Percentiles rank a stretch among this genome's conserved stretches.
Conservation (phyloP, 345 rosid genomes). For the Eutrema japonicum region DNA sequence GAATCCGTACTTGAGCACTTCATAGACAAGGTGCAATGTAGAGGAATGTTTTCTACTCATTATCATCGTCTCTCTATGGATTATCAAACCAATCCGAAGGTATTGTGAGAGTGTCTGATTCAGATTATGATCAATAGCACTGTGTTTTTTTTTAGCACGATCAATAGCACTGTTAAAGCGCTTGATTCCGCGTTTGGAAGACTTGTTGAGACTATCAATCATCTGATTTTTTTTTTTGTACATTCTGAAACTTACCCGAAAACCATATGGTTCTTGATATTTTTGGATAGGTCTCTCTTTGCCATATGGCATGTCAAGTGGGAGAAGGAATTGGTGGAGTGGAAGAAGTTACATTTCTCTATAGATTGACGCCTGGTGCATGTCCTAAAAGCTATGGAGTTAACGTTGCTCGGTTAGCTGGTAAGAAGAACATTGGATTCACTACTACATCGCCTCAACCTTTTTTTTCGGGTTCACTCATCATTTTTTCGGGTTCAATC, state of each 20-base stretch:
- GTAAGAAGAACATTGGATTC: slow-evolving; percentile 46
- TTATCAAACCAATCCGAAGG: slow-evolving; percentile 66
- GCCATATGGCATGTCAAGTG: slow-evolving; percentile 92
- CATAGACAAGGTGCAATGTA: slow-evolving; percentile 71
- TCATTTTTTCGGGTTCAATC: slow-evolving; percentile 19
- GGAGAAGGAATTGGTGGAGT: slow-evolving; percentile 67
- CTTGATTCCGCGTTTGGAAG: slow-evolving; percentile 3
- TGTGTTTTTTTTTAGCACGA: background rate
- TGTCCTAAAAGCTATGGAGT: slow-evolving; percentile 99
- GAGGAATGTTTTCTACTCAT: slow-evolving; percentile 97
- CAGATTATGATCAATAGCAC: background rate
- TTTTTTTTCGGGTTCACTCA: slow-evolving; percentile 20
- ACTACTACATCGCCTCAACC: background rate
- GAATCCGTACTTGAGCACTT: slow-evolving; percentile 93
- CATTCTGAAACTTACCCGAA: background rate
- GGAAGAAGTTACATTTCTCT: slow-evolving; percentile 91
- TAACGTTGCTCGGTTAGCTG: slow-evolving; percentile 96
- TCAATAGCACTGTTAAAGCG: background rate
- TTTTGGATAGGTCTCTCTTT: slow-evolving; percentile 72
- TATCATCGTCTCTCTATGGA: slow-evolving; percentile 87
- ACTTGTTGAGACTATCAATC: slow-evolving; percentile 18
- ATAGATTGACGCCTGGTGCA: slow-evolving; percentile 76
- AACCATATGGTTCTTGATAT: slow-evolving; percentile 8
- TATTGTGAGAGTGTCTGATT: slow-evolving; percentile 25
- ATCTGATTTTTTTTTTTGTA: slow-evolving; percentile 11